These are phyloP conservation scores for Panellus pusillus DNA, from an alignment of 768 basidiomycete species.

Conservation along the genomic window DNA sequence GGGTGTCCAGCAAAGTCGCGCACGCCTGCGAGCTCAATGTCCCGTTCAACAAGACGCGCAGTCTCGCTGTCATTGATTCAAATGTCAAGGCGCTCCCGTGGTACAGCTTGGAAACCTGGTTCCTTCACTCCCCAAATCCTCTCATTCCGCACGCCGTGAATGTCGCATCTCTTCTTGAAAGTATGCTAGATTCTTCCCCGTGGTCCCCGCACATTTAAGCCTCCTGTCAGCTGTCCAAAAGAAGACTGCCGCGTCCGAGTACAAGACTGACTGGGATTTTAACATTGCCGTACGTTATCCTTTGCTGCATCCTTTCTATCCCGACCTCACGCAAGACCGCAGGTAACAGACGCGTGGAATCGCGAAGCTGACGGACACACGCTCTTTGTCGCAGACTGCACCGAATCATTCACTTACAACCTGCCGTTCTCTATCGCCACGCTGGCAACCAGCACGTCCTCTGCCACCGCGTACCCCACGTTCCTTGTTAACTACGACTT, in stretches of 20 bases:
- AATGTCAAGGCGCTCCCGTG: constrained; percentile 18
- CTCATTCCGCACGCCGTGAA: constrained; percentile 27
- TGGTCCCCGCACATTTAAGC: not conserved
- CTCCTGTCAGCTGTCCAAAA: constrained; percentile 1
- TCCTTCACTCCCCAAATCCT: constrained; percentile 13
- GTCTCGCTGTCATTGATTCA: constrained; percentile 18
- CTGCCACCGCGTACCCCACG: constrained; percentile 11
- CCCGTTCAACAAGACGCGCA: constrained; percentile 20
- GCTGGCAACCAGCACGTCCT: constrained; percentile 7
- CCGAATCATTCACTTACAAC: constrained; percentile 15
- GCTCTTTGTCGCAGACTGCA: constrained; percentile 11
- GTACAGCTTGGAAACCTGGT: constrained; percentile 21
- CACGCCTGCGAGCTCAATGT: constrained; percentile 23
- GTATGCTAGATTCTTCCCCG: not conserved
- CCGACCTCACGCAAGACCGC: not conserved
- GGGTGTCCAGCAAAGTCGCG: constrained; percentile 17
- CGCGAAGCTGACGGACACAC: constrained; percentile 19
- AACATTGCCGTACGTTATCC: constrained; percentile 13
- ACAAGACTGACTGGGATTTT: constrained; percentile 20
- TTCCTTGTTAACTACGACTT: constrained; percentile 23
- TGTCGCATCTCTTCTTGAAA: constrained; percentile 12
- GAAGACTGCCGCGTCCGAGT: constrained; percentile 1
- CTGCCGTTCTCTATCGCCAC: constrained; percentile 23
- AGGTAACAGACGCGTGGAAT: constrained; percentile 21
- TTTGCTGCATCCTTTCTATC: not conserved